Base-by-base conservation (phyloP, 495 filamentous ascomycete genomes). In the Apiosordaria backusii region DNA sequence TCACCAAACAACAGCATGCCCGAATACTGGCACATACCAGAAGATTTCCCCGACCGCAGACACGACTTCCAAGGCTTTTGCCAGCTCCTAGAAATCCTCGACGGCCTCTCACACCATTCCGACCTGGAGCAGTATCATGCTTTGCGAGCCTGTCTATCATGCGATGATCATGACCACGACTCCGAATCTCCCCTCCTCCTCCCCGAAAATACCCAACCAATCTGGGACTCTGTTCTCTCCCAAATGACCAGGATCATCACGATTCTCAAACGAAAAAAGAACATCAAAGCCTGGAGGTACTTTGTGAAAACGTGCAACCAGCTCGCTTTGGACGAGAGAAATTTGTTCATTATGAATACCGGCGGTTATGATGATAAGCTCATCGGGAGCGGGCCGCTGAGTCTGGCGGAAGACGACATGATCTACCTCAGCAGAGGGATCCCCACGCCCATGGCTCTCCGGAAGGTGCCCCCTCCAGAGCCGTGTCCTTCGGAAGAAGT, bases 381-480 rank as follows among this genome's bases (percentile, higher is more conserved):
- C n/a, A 21, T 58, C 19, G 55, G 55, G 4, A 58, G 55, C 15
- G 55, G 55, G 4, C 55, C 55, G 4, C 19, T 58, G 13, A 25
- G 23, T 19, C 21, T 58, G 55, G 19, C 21, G 15, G 19, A 15
- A 19, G 4, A 1, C 4, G 55, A 58, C 23, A 24, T 3, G 6
- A 24, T 58, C 21, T 58, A 7, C 21, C 13, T 58, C 19, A 23
- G 21, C 13, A 4, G 13, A 21, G 55, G 55, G 18, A 24, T 58
- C 22, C 55, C 55, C 13, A 58, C 55, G n/a, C 55, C 55, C 13
- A 58, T 58, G 55, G 55, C 23, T 25, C 55, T 58, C 5, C 55
- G 55, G 24, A 35, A 6, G 29, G 29, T 35, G 29, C 29, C 29
- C 29, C 10, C 29, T 5, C 10, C 29, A 6, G 29, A 35, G 29